Percentiles rank a stretch among this genome's conserved stretches.
phyloP scores from a whole-genome alignment of 192 early-diverging fungal species.

The Podila horticola region DNA sequence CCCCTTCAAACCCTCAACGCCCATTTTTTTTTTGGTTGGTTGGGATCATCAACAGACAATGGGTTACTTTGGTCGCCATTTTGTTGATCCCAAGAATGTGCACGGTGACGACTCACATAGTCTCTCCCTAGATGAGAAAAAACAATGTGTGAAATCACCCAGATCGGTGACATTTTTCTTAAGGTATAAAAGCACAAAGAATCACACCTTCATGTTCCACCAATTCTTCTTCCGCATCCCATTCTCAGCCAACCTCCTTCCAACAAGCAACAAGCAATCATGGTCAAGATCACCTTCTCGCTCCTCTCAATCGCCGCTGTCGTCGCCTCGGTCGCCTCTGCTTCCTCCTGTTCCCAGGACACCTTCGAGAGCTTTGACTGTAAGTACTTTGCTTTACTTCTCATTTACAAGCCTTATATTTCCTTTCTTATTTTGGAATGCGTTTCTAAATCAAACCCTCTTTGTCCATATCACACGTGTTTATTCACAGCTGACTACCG shows the following conservation, averaged over 20 bases:
- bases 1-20: neutral
- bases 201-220: neutral
- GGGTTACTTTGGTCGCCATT: neutral
- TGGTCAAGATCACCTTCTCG: conserved; percentile 23
- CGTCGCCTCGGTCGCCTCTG: conserved; percentile 17
- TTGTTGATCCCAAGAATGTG: neutral
- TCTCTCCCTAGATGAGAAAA: conserved; percentile 3
- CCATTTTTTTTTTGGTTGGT: conserved; percentile 7
- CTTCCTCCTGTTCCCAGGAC: conserved; percentile 1
- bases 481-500: neutral
- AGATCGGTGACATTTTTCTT: neutral
- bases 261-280: conserved; percentile 1
- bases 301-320: conserved; percentile 11
- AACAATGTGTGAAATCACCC: neutral
- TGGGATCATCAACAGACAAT: neutral
- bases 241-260: conserved; percentile 4
- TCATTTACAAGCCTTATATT: neutral
- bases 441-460: neutral
- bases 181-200: conserved; percentile 8
- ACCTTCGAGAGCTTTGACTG: neutral
- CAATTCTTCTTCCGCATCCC: conserved; percentile 7
- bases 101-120: conserved; percentile 3
- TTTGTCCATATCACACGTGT: neutral
- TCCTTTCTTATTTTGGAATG: neutral
- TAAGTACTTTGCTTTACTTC: neutral